phyloP scores from a whole-genome alignment of 805 yeast genomes.

The Cephaloascus albidus region DNA sequence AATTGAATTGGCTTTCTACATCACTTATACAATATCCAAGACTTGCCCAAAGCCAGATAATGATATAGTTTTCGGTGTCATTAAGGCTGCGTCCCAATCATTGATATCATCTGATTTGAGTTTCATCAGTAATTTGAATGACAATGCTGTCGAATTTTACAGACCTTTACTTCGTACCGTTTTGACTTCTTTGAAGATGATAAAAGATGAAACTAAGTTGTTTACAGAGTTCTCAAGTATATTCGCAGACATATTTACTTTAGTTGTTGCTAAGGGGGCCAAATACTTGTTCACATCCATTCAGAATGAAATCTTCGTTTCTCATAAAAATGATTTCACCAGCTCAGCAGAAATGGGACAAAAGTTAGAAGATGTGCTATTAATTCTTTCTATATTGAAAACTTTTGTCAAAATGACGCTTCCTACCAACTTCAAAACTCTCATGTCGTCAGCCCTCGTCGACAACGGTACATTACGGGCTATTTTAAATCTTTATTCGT shows the following conservation, averaged over 20 bases:
- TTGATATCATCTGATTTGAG: slow-evolving; percentile 41
- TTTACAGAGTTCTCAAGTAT: slow-evolving; percentile 40
- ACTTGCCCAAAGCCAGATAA: slow-evolving; percentile 9
- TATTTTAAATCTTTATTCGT: slow-evolving; percentile 55
- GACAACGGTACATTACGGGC: slow-evolving; percentile 55
- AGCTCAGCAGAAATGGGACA: slow-evolving; percentile 27
- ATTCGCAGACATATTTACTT: slow-evolving; percentile 48
- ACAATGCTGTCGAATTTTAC: slow-evolving; percentile 31
- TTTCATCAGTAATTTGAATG: slow-evolving; percentile 31
- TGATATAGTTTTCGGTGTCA: slow-evolving; percentile 27
- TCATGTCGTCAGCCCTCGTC: slow-evolving; percentile 41
- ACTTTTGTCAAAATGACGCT: slow-evolving; percentile 41
- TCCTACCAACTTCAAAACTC: slow-evolving; percentile 34
- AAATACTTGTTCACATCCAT: slow-evolving; percentile 47
- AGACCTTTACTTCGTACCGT: slow-evolving; percentile 55
- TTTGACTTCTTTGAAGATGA: slow-evolving; percentile 35
- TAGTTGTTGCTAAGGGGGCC: slow-evolving; percentile 60
- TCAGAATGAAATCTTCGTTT: slow-evolving; percentile 43
- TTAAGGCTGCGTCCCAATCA: slow-evolving; percentile 32
- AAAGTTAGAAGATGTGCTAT: slow-evolving; percentile 54
- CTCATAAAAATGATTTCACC: slow-evolving; percentile 22
- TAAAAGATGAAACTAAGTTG: slow-evolving; percentile 22
- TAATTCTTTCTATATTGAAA: slow-evolving; percentile 58
- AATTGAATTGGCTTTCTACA: slow-evolving; percentile 56
- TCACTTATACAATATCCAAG: slow-evolving; percentile 29